Conservation (phyloP, 257 asterid species). For the Rhazya stricta region DNA sequence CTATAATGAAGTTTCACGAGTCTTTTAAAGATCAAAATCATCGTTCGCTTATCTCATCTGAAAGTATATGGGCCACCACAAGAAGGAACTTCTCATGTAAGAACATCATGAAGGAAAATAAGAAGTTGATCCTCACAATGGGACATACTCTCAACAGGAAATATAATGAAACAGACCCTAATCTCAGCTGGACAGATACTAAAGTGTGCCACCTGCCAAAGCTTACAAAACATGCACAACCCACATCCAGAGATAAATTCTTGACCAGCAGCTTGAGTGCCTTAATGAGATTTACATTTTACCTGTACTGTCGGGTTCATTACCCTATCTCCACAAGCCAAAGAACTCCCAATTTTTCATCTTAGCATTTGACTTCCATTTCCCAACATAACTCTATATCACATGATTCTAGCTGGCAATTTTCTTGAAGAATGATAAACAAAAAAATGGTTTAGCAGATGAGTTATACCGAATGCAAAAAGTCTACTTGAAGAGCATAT, state of each 20-base stretch:
- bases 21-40: background rate
- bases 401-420: background rate
- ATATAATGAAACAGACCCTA: background rate
- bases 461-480: background rate
- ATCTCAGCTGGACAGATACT: background rate
- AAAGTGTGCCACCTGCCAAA: background rate
- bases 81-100: background rate
- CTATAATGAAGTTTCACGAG: background rate
- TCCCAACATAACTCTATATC: background rate
- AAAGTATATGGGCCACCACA: background rate
- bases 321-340: background rate
- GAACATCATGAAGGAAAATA: background rate
- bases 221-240: background rate
- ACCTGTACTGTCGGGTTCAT: background rate
- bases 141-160: background rate
- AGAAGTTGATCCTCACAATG: background rate
- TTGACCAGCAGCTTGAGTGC: background rate
- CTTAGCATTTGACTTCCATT: background rate
- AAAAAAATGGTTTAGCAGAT: background rate
- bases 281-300: background rate
- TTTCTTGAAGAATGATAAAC: background rate
- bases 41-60: background rate
- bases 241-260: background rate
- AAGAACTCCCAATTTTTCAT: background rate
- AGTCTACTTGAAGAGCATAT: background rate